Evolutionary conservation across 129 eudicot species (phyloP).

Genomic region (Scalesia atractyloides): DNA sequence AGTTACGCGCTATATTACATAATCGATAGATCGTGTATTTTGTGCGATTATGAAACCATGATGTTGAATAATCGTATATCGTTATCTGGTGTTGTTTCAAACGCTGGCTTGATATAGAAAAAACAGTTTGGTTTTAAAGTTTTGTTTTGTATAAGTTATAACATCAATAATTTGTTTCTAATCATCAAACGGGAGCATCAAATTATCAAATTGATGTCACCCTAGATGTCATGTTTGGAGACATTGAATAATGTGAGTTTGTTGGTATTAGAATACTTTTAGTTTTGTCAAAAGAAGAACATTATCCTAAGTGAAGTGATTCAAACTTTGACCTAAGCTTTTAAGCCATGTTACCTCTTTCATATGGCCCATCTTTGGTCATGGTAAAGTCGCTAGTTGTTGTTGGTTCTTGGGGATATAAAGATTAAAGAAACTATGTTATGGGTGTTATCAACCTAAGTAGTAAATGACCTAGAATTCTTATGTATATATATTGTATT

Average conservation of each 20-base stretch:
- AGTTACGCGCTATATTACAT: neutral
- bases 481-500: neutral
- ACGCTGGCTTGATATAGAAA: neutral
- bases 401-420: slow-evolving; percentile 34
- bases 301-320: slow-evolving; percentile 34
- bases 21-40: neutral
- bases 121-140: neutral
- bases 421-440: neutral
- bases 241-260: slow-evolving; percentile 34
- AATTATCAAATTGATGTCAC: slow-evolving; percentile 29
- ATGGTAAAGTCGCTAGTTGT: slow-evolving; percentile 33
- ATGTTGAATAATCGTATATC: neutral
- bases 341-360: slow-evolving; percentile 29
- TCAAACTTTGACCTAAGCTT: slow-evolving; percentile 40
- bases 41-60: neutral
- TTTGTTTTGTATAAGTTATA: neutral
- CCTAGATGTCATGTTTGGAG: slow-evolving; percentile 32
- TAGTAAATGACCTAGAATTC: neutral
- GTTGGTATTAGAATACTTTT: slow-evolving; percentile 40
- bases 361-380: slow-evolving; percentile 37
- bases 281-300: slow-evolving; percentile 36
- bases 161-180: neutral
- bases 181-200: slow-evolving; percentile 4
- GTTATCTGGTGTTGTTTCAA: neutral
- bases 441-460: neutral